Evolutionary conservation across 176 grass and related monocot genomes (phyloP).

Genomic region (Cymbopogon citratus): DNA sequence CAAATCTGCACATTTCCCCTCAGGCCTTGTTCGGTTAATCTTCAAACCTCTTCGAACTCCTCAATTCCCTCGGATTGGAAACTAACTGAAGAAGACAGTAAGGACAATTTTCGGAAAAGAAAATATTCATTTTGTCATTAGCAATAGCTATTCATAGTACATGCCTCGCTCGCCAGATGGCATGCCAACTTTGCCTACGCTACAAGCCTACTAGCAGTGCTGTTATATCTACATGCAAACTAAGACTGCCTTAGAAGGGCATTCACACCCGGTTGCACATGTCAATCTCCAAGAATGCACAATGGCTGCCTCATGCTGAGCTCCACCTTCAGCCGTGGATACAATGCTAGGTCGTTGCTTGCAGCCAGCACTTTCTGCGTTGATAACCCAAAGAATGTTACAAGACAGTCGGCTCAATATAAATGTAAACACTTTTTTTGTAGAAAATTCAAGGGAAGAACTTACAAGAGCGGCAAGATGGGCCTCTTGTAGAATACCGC

Average conservation of each 20-base stretch:
- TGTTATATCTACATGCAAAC: conserved; percentile 18
- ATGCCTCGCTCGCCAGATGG: conserved; percentile 1
- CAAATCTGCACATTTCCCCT: background rate
- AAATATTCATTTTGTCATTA: background rate
- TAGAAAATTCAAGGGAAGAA: background rate
- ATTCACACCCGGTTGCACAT: background rate
- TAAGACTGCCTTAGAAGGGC: background rate
- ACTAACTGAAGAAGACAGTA: background rate
- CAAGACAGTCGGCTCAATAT: background rate
- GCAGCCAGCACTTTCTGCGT: conserved; percentile 69
- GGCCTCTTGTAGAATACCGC: conserved; percentile 73
- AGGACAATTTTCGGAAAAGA: background rate
- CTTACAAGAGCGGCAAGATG: conserved; percentile 78
- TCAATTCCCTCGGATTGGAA: background rate
- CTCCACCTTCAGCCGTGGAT: conserved; percentile 65
- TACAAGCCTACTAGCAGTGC: background rate
- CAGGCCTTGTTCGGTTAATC: background rate
- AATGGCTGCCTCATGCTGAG: conserved; percentile 98
- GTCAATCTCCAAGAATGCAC: conserved; percentile 82
- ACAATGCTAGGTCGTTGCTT: conserved; percentile 63
- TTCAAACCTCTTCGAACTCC: background rate
- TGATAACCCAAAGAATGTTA: conserved; percentile 17
- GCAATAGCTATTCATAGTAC: background rate
- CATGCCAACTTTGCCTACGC: background rate
- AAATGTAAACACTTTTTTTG: background rate